Evolutionary conservation across 2,329 filamentous ascomycete genomes (phyloP).

Genomic region (Alternaria tenuissima): DNA sequence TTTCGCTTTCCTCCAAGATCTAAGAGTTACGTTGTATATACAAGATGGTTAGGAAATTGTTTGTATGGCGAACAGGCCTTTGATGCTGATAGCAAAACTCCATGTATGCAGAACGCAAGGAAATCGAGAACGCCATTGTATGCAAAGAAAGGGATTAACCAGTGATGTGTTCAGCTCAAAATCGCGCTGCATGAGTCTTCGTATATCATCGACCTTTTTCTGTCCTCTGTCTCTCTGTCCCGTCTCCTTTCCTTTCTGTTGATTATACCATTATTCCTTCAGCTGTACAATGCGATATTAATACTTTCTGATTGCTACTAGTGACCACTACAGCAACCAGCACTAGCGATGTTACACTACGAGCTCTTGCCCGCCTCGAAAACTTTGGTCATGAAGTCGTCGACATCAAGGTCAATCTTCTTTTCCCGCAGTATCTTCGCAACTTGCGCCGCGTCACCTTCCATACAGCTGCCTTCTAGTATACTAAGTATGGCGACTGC

Average conservation of each 20-base stretch:
- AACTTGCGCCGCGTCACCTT: slow-evolving; percentile 46
- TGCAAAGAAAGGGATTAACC: background rate
- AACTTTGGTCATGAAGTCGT: slow-evolving; percentile 45
- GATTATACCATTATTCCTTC: background rate
- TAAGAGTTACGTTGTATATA: background rate
- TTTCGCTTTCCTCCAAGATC: slow-evolving; percentile 1
- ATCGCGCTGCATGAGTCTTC: slow-evolving; percentile 16
- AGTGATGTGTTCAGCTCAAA: slow-evolving; percentile 10
- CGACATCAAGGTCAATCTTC: slow-evolving; percentile 28
- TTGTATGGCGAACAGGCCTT: slow-evolving; percentile 2
- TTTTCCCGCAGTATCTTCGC: slow-evolving; percentile 25
- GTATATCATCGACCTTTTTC: slow-evolving; percentile 13
- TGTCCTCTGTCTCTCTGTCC: background rate
- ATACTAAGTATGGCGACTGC: slow-evolving; percentile 70
- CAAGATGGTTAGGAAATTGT: background rate
- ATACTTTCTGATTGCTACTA: background rate
- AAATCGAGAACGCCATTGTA: background rate
- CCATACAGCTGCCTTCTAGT: slow-evolving; percentile 56
- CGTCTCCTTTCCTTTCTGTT: background rate
- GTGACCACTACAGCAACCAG: background rate
- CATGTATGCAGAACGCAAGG: slow-evolving; percentile 1
- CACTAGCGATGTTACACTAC: background rate
- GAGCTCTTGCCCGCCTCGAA: slow-evolving; percentile 46
- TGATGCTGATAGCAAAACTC: background rate
- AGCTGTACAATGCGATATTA: slow-evolving; percentile 2